Base-by-base conservation (phyloP, 805 yeast species). In the Yarrowia bubula region DNA sequence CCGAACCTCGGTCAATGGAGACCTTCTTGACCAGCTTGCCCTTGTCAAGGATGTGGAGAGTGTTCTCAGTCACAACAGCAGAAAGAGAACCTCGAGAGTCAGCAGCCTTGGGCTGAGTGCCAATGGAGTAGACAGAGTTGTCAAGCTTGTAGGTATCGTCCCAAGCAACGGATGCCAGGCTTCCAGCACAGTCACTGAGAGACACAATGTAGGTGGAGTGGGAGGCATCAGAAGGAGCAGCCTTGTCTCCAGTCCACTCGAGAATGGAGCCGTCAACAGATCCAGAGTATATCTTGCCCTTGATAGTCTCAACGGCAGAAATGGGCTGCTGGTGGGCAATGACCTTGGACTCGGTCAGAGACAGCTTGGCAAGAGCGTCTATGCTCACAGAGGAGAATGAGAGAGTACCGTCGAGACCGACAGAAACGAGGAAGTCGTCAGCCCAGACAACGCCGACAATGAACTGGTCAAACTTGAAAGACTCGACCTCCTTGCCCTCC, bases 301-400 rank as follows among this genome's bases (percentile, higher is more conserved):
- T 67, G 14, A 65, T 65, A 0, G 71, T 69, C 11, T 73, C 72
- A 39, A 87, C 72, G 0, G 92, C 82, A 0, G 97, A 90, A 65
- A 93, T 83, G 13, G 92, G 81, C 70, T 86, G 85, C 74, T 92
- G 97, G 72, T 93, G 98, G 22, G 98, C 97, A 65, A 78, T 75
- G 1, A 81, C 75, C 32, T 71, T 72, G 42, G 69, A 62, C 33
- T 60, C 68, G 5, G 72, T 65, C 15, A 55, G 47, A 28, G 61
- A 55, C 47, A 55, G 47, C 61, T 55, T 55, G 46, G 61, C 28
- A 22, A 55, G 47, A 32, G 61, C 61, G 11, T 55, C 61, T 55
- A 55, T 55, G 60, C 63, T 62, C 4, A 71, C 75, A 13, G 80
- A 81, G 71, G 87, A 86, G 70, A 83, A 82, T 74, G 86, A 84